Base-by-base conservation (phyloP, 1,284 basidiomycete species). In the Quambalaria eucalypti region DNA sequence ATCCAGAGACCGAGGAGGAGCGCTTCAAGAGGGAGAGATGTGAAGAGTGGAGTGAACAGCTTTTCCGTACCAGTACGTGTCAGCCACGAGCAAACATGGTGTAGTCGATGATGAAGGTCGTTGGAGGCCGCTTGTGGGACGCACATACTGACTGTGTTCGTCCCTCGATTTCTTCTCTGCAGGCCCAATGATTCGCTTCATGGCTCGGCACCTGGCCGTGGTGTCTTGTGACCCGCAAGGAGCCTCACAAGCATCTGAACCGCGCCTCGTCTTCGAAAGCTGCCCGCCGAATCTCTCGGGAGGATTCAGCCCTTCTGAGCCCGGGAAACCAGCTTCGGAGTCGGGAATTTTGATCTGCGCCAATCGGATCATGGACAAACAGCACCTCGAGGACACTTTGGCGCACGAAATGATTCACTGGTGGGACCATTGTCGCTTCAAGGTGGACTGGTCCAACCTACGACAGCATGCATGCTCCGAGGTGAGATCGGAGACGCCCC, bases 331-430 rank as follows among this genome's bases (percentile, higher is more conserved):
- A 1, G 58, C 60, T 1, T 54, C 56, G 5, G 51, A 65, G 6
- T 66, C 68, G 0, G 63, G 61, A 21, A 66, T 75, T 42, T 42
- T 75, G 14, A 53, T 75, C 36, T 75, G 73, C 39, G 55, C 61
- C 16, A 73, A 75, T 48, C 67, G 68, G 10, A 66, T 75, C 33
- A 83, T 85, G 74, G 84, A 81, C 76, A 87, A 89, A 74, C 81
- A 82, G 42, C 90, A 96, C 68, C 86, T 93, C 84, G 90, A 97
- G 76, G 84, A 90, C 73, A 95, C 91, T 14, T 79, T 97, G 29
- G 83, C 88, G 16, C 93, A 98, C 71, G 93, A 98, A 73, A 83
- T 97, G 55, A 79, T 97, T n/a, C 93, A 97, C 76, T 86, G 91
- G 81, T 97, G 87, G 73, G 93, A 97, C 74, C 88, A 95, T 64